Conservation (phyloP, 768 basidiomycete genomes). For the Sarcodon aspratus region DNA sequence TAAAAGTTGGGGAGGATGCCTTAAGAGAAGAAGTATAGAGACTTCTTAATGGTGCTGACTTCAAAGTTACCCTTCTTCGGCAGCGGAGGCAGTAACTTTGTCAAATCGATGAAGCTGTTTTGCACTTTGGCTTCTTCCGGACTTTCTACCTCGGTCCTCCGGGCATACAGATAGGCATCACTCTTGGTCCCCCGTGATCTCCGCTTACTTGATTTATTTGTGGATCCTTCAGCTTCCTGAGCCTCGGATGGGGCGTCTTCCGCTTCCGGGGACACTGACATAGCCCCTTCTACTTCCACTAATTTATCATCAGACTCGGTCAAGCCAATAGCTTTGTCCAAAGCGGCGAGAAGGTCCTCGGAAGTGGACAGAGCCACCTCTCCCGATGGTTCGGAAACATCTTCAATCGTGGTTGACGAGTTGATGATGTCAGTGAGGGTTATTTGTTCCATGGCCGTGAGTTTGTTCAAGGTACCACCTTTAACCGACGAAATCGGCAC, state of each 20-base stretch:
- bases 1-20: background rate
- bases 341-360: conserved; percentile 9
- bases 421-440: background rate
- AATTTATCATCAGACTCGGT: conserved; percentile 11
- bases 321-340: conserved; percentile 6
- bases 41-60: conserved; percentile 70
- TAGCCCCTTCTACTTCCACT: conserved; percentile 13
- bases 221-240: conserved; percentile 10
- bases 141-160: background rate
- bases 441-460: background rate
- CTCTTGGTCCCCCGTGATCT: conserved; percentile 5
- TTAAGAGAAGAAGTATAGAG: conserved; percentile 92
- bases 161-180: background rate
- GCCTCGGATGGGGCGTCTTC: conserved; percentile 7
- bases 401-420: background rate
- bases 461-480: conserved; percentile 23
- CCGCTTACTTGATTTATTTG: conserved; percentile 12
- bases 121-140: conserved; percentile 3
- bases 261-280: background rate
- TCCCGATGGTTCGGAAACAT: conserved; percentile 7
- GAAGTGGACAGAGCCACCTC: conserved; percentile 4
- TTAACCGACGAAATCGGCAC: conserved; percentile 45
- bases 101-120: conserved; percentile 64
- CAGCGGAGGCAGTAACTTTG: conserved; percentile 67
- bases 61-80: conserved; percentile 82